A percentile compares a stretch with the other conserved stretches of the same genome.
These are phyloP conservation scores for Mycena capillaripes DNA, from an alignment of 768 basidiomycete genomes.

Conservation along the genomic window DNA sequence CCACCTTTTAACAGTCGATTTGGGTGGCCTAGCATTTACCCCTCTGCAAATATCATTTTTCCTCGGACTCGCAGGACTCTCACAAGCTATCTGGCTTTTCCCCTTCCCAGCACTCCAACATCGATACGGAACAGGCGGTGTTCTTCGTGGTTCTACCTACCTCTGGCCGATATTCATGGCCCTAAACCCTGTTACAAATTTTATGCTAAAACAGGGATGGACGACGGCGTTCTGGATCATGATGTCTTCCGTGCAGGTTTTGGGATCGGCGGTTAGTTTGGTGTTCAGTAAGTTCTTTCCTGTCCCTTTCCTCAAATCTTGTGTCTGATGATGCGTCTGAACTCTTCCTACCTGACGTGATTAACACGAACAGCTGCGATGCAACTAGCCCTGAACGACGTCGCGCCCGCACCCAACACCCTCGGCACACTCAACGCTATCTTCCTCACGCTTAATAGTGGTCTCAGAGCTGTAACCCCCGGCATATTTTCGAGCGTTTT, in stretches of 20 bases:
- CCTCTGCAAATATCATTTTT: constrained; percentile 23
- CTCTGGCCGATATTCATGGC: constrained; percentile 16
- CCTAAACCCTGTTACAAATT: constrained; percentile 10
- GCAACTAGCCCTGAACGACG: constrained; percentile 23
- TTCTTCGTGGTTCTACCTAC: constrained; percentile 3
- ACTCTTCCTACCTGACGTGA: constrained; percentile 2
- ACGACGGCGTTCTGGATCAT: constrained; percentile 17
- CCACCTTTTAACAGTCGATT: constrained; percentile 3
- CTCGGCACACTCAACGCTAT: constrained; percentile 25
- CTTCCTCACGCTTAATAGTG: constrained; percentile 14
- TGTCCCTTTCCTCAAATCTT: background rate
- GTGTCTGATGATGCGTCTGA: background rate
- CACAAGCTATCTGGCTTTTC: constrained; percentile 24
- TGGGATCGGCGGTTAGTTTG: constrained; percentile 16
- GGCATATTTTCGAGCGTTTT: constrained; percentile 22
- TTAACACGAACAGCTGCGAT: constrained; percentile 15
- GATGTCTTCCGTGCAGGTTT: constrained; percentile 12
- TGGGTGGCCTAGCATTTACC: constrained; percentile 21
- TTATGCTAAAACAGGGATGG: constrained; percentile 19
- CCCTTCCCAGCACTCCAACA: constrained; percentile 16
- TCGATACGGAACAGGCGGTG: constrained; percentile 17
- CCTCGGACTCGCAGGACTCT: constrained; percentile 16
- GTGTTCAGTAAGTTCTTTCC: constrained; percentile 19
- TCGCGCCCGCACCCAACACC: constrained; percentile 19
- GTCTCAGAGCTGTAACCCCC: constrained; percentile 4